These are phyloP conservation scores for Spatholobus suberectus DNA, from an alignment of 306 rosid species.

Conservation along the genomic window DNA sequence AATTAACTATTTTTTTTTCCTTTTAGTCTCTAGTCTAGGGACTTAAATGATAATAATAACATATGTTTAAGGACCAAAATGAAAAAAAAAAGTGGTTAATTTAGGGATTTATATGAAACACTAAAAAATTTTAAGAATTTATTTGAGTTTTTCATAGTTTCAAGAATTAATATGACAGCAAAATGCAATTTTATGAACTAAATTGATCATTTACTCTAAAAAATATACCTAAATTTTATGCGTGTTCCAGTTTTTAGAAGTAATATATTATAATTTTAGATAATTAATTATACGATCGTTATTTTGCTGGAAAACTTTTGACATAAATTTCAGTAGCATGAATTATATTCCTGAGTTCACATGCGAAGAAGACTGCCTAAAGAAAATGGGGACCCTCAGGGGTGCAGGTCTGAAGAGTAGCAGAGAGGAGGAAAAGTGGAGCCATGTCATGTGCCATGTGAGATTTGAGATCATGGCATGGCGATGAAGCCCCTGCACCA, in stretches of 20 bases:
- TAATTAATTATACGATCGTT: background rate
- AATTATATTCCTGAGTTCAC: slow-evolving; percentile 14
- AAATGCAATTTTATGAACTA: too few species aligned
- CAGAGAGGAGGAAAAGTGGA: slow-evolving; percentile 25
- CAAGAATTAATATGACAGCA: too few species aligned
- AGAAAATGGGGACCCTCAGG: slow-evolving; percentile 19
- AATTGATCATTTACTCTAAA: too few species aligned
- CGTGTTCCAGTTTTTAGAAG: background rate
- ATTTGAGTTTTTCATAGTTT: too few species aligned
- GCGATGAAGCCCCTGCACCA: background rate
- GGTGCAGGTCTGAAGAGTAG: slow-evolving; percentile 31
- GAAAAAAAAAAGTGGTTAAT: too few species aligned
- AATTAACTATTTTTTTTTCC: too few species aligned
- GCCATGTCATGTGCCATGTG: background rate
- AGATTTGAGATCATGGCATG: background rate
- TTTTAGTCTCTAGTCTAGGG: too few species aligned
- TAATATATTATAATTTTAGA: background rate
- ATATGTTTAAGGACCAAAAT: too few species aligned
- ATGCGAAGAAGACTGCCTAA: slow-evolving; percentile 20
- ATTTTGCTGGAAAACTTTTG: background rate
- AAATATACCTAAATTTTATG: background rate
- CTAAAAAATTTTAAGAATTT: too few species aligned
- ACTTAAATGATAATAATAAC: too few species aligned
- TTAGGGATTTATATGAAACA: too few species aligned
- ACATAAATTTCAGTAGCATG: background rate